Percentiles rank a stretch among this genome's conserved stretches.
Evolutionary conservation across 208 protist species (phyloP).

Genomic region (Trypanosoma rangeli): DNA sequence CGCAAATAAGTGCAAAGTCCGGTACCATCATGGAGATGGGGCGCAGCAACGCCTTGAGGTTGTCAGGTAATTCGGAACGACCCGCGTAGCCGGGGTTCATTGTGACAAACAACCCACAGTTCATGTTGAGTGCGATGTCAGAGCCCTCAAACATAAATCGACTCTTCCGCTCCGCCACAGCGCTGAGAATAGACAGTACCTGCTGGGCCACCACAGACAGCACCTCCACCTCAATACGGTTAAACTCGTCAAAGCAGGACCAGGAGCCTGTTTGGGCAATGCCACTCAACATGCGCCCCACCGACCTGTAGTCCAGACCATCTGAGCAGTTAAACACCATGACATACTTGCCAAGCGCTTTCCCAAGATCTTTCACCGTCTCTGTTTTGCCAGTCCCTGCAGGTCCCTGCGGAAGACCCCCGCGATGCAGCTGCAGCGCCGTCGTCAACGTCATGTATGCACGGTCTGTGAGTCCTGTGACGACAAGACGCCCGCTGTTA

Average conservation of each 20-base stretch:
- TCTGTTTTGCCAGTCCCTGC: conserved; percentile 99
- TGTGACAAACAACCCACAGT: conserved; percentile 98
- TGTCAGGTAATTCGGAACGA: conserved; percentile 98
- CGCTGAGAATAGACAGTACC: conserved; percentile 93
- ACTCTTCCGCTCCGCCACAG: conserved; percentile 72
- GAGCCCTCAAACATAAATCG: conserved; percentile 94
- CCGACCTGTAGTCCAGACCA: conserved; percentile 96
- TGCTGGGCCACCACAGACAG: conserved; percentile 98
- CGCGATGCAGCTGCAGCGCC: conserved; percentile 94
- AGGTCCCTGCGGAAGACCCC: conserved; percentile 95
- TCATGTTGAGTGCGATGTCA: conserved; percentile 95
- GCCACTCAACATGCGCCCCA: conserved; percentile 95
- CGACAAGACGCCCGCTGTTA: conserved; percentile 97
- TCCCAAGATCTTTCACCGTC: conserved; percentile 98
- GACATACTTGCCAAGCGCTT: conserved; percentile 96
- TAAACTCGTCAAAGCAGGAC: conserved; percentile 99
- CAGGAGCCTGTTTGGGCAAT: conserved; percentile 98
- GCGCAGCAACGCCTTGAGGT: conserved; percentile 97
- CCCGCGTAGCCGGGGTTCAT: conserved; percentile 99
- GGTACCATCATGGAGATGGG: conserved; percentile 99
- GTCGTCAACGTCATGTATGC: conserved; percentile 98
- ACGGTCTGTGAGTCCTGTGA: conserved; percentile 97
- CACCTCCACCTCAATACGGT: conserved; percentile 98
- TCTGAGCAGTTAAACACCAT: conserved; percentile 99
- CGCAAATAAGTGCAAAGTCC: conserved; percentile 97